Conservation (phyloP, 441 rosid genomes). For the Arabidopsis lyrata region DNA sequence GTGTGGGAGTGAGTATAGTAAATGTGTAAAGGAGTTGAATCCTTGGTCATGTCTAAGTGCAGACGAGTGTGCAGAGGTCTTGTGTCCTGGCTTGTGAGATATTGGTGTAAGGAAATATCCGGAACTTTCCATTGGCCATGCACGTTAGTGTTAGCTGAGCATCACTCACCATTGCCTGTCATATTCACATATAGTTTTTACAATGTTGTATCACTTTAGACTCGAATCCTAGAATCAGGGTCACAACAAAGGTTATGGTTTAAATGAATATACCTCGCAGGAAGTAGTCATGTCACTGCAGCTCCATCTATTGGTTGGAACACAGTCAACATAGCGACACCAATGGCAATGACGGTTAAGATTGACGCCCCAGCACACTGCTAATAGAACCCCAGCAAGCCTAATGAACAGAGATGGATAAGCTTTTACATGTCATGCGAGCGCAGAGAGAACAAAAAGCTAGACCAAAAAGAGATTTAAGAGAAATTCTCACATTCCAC, state of each 20-base stretch:
- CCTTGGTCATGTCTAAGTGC: slow-evolving; percentile 52
- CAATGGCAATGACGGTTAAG: slow-evolving; percentile 65
- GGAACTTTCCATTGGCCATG: slow-evolving; percentile 64
- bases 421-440: slow-evolving; percentile 22
- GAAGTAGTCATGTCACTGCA: slow-evolving; percentile 69
- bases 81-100: slow-evolving; percentile 63
- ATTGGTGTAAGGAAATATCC: slow-evolving; percentile 66
- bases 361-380: slow-evolving; percentile 55
- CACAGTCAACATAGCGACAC: slow-evolving; percentile 74
- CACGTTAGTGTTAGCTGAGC: slow-evolving; percentile 78
- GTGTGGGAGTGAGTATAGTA: slow-evolving; percentile 10
- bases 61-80: slow-evolving; percentile 81
- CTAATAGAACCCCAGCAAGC: slow-evolving; percentile 56
- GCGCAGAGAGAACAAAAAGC: slow-evolving; percentile 22
- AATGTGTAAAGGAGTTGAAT: slow-evolving; percentile 1
- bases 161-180: slow-evolving; percentile 64
- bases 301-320: slow-evolving; percentile 75
- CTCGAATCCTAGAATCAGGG: slow-evolving; percentile 1
- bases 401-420: slow-evolving; percentile 43
- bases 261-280: slow-evolving; percentile 60
- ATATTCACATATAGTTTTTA: slow-evolving; percentile 12
- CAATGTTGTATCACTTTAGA: background rate
- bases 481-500: slow-evolving; percentile 61
- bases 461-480: slow-evolving; percentile 1
- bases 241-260: slow-evolving; percentile 10